Percentiles rank a stretch among this genome's conserved stretches.
These are phyloP conservation scores for Suillus hirtellus DNA, from an alignment of 768 basidiomycete species.

Conservation along the genomic window DNA sequence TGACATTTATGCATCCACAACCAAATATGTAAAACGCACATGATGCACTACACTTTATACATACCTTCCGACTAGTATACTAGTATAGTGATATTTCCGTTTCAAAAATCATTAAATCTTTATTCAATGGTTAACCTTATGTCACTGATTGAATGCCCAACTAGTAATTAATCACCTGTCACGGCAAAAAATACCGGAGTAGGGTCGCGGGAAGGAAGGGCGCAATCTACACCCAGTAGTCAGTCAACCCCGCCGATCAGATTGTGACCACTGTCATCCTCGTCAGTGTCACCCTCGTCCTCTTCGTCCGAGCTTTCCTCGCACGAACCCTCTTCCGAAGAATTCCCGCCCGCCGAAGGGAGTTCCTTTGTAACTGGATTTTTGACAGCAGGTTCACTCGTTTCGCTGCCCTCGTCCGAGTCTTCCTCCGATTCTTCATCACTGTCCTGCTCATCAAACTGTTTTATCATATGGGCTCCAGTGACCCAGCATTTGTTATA, in stretches of 20 bases:
- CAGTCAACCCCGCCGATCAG: neutral
- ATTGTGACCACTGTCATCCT: conserved; percentile 11
- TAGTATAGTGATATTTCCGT: neutral
- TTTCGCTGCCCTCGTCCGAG: conserved; percentile 20
- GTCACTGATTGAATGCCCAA: neutral
- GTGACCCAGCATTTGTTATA: conserved; percentile 69
- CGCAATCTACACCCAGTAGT: neutral
- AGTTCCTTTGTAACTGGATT: neutral
- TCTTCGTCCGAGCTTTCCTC: conserved; percentile 23
- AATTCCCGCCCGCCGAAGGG: neutral
- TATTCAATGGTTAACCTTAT: neutral
- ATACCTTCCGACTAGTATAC: neutral
- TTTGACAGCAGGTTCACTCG: conserved; percentile 15
- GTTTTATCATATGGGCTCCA: conserved; percentile 73
- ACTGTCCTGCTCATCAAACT: conserved; percentile 78
- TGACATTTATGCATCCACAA: neutral
- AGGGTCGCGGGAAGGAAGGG: no score
- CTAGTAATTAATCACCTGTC: neutral
- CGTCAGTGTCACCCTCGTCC: conserved; percentile 6
- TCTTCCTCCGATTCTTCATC: conserved; percentile 41
- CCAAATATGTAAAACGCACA: neutral
- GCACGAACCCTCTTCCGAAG: conserved; percentile 21
- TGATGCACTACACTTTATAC: neutral
- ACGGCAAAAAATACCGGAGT: neutral
- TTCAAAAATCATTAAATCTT: no score